Conservation (phyloP, 176 grass and related monocot species). For the Juncus effusus region DNA sequence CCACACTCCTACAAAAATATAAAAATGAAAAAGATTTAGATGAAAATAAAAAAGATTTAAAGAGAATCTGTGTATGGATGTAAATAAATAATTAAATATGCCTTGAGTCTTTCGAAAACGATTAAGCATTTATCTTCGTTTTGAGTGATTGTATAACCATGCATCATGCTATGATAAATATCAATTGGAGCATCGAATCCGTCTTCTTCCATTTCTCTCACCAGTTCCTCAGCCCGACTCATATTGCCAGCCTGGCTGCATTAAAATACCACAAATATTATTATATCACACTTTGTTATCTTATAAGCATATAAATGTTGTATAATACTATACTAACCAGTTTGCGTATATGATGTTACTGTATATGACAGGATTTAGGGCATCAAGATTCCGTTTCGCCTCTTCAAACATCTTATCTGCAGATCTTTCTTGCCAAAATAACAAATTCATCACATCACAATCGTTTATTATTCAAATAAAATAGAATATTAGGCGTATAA, state of each 20-base stretch:
- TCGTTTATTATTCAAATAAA: neutral
- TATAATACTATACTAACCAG: conserved; percentile 52
- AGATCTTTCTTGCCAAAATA: conserved; percentile 45
- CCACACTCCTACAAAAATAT: conserved; percentile 69
- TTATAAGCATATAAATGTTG: conserved; percentile 22
- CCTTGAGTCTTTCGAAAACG: conserved; percentile 85
- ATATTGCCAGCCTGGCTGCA: conserved; percentile 90
- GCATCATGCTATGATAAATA: conserved; percentile 98
- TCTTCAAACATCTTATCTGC: conserved; percentile 86
- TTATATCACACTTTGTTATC: neutral
- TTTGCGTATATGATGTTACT: conserved; percentile 97
- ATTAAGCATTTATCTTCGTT: conserved; percentile 87
- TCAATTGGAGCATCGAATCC: conserved; percentile 85
- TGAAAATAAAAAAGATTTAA: conserved; percentile 17
- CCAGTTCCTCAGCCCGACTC: conserved; percentile 72
- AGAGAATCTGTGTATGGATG: neutral
- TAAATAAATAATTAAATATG: conserved; percentile 27
- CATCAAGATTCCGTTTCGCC: conserved; percentile 54
- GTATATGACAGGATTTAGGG: conserved; percentile 82
- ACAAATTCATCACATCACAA: neutral
- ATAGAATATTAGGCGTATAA: conserved; percentile 1
- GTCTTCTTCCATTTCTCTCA: conserved; percentile 87
- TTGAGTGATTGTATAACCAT: conserved; percentile 82
- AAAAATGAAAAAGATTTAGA: conserved; percentile 18
- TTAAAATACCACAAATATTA: conserved; percentile 4